Evolutionary conservation across 2,329 filamentous ascomycete genomes (phyloP), one percentile per base, ranked within the genome.

Genomic region (Thyridium curvatum): DNA sequence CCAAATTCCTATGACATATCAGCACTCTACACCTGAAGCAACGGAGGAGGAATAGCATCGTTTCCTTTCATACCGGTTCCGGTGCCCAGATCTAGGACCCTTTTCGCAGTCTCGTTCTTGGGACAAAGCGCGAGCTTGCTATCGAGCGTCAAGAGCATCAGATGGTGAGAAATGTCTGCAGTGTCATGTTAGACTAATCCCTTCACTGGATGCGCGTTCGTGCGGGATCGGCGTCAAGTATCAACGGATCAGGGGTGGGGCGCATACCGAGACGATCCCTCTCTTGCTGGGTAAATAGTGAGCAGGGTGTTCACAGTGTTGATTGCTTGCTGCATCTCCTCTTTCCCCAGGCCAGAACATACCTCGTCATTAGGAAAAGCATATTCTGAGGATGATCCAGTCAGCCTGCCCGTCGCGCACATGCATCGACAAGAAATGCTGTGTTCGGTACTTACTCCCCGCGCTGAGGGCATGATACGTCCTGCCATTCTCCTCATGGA

Each of bases 401-500:
- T 41, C 29, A 45, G 31, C 28, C 35, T n/a, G 16, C 30, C 3
- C 1, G 3, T 30, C 21, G 12, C 16, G 16, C 35, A 21, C 9
- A 34, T 17, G 4, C 12, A 13, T 13, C 31, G 9, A 14, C 4
- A 9, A 13, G 14, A 12, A 29, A 12, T 8, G 8, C 4, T 17
- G 21, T 12, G 18, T 13, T 30, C 16, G 14, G 4, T 9, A 39
- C 48, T 12, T 46, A 52, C 49, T 52, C 14, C 49, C 49, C 12
- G 47, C 49, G n/a, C 49, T 52, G 41, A 52, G 40, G 4, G 49
- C 44, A 15, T 52, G 49, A 37, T 52, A 52, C 5, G 49, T 52
- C 32, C 49, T 43, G 28, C 47, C 49, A 39, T 50, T 52, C 32
- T 50, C 49, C 13, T 47, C 41, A 18, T 48, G 49, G 39, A 41